Evolutionary conservation across 176 grass and related monocot species (phyloP), one percentile per base, ranked within the genome.

Genomic region (Oryza nivara): DNA sequence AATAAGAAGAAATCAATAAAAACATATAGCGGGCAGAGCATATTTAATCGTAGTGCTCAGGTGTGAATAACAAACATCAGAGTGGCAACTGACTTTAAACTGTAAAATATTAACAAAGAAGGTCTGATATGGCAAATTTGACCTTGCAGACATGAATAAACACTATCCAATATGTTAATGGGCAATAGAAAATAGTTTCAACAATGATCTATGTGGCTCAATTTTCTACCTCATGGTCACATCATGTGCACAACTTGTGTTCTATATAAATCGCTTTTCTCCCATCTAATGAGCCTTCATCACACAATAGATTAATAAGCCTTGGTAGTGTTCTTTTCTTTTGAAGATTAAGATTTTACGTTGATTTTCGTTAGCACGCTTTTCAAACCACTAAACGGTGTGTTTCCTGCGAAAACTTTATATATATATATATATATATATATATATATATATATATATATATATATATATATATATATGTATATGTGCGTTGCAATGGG

Each of bases 1-100:
- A 94, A 92, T 25, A 46, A 66, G 80, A 64, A 71, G 70, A 79
- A 69, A 76, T 78, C 54, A 61, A 22, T 14, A 36, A 38, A 58
- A 68, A 41, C 1, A 56, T 2, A 30, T 11, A 88, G 52, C 35
- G 7, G 4, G 43, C 16, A 75, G 52, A 52, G 74, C 68, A 61
- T 66, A 70, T 49, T 70, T 88, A n/a, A 35, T 20, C 74, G 68
- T 68, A 41, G 7, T 41, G 38, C 5, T 54, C 28, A 19, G 10
- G 4, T 28, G 7, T 58, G 38, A 88, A 70, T n/a, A 17, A 74
- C 19, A 48, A 79, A 47, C 5, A 72, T 35, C 11, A 65, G 11
- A 6, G 7, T 74, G 6, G 17, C 45, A 74, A 74, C 7, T 3
- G 20, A 72, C 10, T 8, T 41, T 41, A 41, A 41, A 40, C 11